Percentiles rank a stretch among this genome's conserved stretches.
Evolutionary conservation across 805 yeast species (phyloP).

Genomic region (Zygoascus bituminiphila): DNA sequence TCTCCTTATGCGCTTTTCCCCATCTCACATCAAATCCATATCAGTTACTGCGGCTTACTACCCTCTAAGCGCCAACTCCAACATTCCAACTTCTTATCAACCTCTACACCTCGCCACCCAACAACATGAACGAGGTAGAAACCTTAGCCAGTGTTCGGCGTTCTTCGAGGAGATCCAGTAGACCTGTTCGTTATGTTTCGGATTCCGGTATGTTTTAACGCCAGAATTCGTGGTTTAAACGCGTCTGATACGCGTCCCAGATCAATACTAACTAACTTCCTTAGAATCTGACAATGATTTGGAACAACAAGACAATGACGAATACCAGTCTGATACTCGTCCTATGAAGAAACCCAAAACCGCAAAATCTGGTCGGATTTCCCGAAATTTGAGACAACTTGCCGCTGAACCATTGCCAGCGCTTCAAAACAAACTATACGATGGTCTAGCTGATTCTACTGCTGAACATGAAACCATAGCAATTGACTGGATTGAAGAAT

Average conservation of each 20-base stretch:
- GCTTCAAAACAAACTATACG: background rate
- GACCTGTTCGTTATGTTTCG: background rate
- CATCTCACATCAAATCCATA: no score
- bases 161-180: background rate
- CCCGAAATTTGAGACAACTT: background rate
- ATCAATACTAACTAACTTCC: background rate
- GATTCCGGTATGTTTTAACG: constrained; percentile 1
- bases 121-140: constrained; percentile 2
- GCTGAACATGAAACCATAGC: constrained; percentile 34
- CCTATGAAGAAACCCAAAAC: background rate
- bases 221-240: background rate
- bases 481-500: constrained; percentile 50
- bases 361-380: background rate
- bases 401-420: background rate
- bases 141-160: background rate
- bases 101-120: no score
- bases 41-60: no score
- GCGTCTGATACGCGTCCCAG: background rate
- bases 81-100: no score
- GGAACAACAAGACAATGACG: background rate
- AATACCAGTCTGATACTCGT: background rate
- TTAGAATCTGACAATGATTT: background rate
- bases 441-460: background rate
- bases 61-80: no score
- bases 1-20: no score